Conservation (phyloP, 2,329 filamentous ascomycete species). For the Onygena corvina region DNA sequence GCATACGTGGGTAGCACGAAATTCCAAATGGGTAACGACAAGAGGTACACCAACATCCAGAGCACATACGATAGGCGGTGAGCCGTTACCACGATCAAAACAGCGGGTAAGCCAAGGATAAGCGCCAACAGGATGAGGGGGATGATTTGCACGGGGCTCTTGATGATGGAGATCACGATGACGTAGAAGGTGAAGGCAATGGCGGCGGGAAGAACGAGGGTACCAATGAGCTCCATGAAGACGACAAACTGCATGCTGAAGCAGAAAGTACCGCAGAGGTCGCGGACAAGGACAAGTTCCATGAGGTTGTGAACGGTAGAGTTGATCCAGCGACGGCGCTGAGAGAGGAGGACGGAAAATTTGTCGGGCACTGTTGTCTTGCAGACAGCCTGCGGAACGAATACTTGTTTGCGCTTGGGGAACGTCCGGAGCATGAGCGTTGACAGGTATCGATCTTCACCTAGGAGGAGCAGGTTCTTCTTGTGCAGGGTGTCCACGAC, state of each 20-base stretch:
- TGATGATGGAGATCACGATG: slow-evolving; percentile 74
- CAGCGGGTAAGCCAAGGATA: slow-evolving; percentile 83
- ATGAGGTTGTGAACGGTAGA: slow-evolving; percentile 97
- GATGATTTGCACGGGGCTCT: slow-evolving; percentile 67
- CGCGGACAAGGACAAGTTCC: slow-evolving; percentile 88
- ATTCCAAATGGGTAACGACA: slow-evolving; percentile 94
- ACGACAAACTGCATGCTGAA: slow-evolving; percentile 99
- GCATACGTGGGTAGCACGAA: slow-evolving; percentile 87
- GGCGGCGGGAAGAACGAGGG: slow-evolving; percentile 84
- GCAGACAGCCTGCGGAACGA: slow-evolving; percentile 95
- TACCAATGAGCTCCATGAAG: slow-evolving; percentile 88
- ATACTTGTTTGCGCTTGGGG: slow-evolving; percentile 97
- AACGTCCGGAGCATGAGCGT: slow-evolving; percentile 98
- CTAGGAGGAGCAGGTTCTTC: slow-evolving; percentile 84
- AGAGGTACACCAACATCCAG: slow-evolving; percentile 94
- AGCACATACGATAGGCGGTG: slow-evolving; percentile 83
- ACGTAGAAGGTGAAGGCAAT: slow-evolving; percentile 97
- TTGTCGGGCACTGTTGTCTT: slow-evolving; percentile 92
- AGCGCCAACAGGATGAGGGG: slow-evolving; percentile 78
- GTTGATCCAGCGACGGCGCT: slow-evolving; percentile 97
- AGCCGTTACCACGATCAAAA: slow-evolving; percentile 85
- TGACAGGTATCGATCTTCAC: slow-evolving; percentile 88
- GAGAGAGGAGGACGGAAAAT: slow-evolving; percentile 84
- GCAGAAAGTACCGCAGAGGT: slow-evolving; percentile 96
- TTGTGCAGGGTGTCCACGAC: slow-evolving; percentile 97